phyloP scores from a whole-genome alignment of 2,329 filamentous ascomycete species.

The Clonostachys rosea region DNA sequence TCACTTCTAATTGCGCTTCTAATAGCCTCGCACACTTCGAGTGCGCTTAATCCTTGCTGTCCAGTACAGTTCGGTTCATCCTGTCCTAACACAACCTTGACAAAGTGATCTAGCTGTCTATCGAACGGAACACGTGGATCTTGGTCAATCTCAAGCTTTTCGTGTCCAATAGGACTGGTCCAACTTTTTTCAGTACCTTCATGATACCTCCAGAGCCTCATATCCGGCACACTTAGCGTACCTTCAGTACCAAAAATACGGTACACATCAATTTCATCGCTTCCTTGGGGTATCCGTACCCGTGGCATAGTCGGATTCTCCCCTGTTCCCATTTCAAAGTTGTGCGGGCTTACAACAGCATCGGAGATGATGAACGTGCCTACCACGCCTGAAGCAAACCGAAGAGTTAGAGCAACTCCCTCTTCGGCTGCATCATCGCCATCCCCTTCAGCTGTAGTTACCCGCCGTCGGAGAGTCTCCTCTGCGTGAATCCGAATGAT shows the following conservation, averaged over 20 bases:
- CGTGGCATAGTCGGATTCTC: constrained; percentile 50
- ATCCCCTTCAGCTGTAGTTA: neutral
- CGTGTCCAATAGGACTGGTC: constrained; percentile 6
- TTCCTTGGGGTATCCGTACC: too few species aligned
- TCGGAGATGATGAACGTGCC: constrained; percentile 54
- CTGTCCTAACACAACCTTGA: constrained; percentile 35
- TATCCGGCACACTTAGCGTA: constrained; percentile 49
- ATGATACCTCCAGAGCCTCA: constrained; percentile 41
- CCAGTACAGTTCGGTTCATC: constrained; percentile 40
- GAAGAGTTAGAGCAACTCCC: constrained; percentile 46
- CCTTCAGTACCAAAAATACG: constrained; percentile 47
- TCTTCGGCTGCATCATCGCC: constrained; percentile 41
- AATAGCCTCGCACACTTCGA: constrained; percentile 47
- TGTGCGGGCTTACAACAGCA: constrained; percentile 42
- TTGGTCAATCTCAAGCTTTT: neutral
- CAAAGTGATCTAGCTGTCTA: constrained; percentile 44
- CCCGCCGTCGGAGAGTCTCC: constrained; percentile 14
- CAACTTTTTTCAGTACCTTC: constrained; percentile 16
- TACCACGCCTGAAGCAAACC: constrained; percentile 48
- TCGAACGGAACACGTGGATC: constrained; percentile 35
- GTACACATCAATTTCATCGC: constrained; percentile 34
- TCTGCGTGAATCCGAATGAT: constrained; percentile 47
- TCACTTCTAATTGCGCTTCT: constrained; percentile 5
- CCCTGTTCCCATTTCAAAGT: constrained; percentile 52
- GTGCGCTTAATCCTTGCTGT: constrained; percentile 41